Percentiles rank a stretch among this genome's conserved stretches.
Conservation (phyloP, 2,329 filamentous ascomycete genomes). For the Fusarium buharicum region DNA sequence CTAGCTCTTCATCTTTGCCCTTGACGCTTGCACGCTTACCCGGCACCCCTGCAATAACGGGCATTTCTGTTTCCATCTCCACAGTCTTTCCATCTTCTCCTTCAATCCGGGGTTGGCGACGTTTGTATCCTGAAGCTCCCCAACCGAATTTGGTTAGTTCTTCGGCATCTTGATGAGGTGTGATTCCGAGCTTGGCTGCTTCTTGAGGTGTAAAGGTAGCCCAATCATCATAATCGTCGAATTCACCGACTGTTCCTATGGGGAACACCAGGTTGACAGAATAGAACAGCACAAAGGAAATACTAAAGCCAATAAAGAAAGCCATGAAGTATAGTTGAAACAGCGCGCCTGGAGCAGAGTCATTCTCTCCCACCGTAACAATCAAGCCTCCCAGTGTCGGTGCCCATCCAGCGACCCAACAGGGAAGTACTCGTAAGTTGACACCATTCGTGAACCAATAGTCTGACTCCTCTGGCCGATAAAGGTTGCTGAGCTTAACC, state of each 20-base stretch:
- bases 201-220: constrained; percentile 13
- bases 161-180: constrained; percentile 1
- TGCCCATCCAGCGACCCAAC: not conserved
- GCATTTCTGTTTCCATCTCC: no score
- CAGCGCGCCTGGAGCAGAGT: not conserved
- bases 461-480: constrained; percentile 45
- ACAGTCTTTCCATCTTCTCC: no score
- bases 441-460: constrained; percentile 50
- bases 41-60: no score
- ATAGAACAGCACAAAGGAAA: not conserved
- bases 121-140: not conserved
- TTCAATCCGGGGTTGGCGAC: not conserved
- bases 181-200: constrained; percentile 6
- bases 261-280: not conserved
- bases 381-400: not conserved
- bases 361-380: not conserved
- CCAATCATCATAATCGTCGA: constrained; percentile 16
- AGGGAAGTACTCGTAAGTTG: constrained; percentile 31
- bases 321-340: not conserved
- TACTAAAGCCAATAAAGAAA: not conserved
- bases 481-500: constrained; percentile 53
- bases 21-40: no score
- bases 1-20: not conserved
- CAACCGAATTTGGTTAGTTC: not conserved
- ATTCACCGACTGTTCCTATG: not conserved